Evolutionary conservation across 2,329 filamentous ascomycete species (phyloP).

Genomic region (Diplodia corticola): DNA sequence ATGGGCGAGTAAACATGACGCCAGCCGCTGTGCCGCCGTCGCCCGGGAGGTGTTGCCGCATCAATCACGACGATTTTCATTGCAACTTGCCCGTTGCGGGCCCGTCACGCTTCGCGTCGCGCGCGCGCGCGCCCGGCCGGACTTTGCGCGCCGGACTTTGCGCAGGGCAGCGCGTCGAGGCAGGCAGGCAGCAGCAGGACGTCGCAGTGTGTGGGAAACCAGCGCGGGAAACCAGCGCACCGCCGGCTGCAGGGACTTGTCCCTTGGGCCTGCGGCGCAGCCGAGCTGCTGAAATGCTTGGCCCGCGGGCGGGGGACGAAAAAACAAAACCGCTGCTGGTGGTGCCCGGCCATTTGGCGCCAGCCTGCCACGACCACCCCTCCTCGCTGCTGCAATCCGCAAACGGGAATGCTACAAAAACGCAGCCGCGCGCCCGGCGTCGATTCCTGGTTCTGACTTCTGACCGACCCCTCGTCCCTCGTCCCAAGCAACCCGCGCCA

Average conservation of each 20-base stretch:
- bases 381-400: not conserved
- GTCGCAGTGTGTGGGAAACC: no score
- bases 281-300: slow-evolving; percentile 3
- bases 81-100: not conserved
- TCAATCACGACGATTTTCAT: not conserved
- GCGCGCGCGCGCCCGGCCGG: no score
- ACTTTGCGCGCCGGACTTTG: slow-evolving; percentile 12
- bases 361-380: slow-evolving; percentile 8
- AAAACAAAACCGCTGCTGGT: not conserved
- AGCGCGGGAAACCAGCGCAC: not conserved
- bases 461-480: not conserved
- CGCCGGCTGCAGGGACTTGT: slow-evolving; percentile 4
- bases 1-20: slow-evolving; percentile 4
- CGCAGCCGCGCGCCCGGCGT: not conserved
- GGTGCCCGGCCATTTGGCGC: slow-evolving; percentile 14
- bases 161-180: not conserved
- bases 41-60: not conserved
- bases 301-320: not conserved
- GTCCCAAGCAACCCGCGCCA: no score
- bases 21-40: no score
- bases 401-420: slow-evolving; percentile 5
- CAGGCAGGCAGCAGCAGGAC: no score
- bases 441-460: not conserved
- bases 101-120: not conserved
- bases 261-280: slow-evolving; percentile 9